These are phyloP conservation scores for Geotrichum australiense DNA, from an alignment of 1,139 yeast genomes.

Conservation along the genomic window DNA sequence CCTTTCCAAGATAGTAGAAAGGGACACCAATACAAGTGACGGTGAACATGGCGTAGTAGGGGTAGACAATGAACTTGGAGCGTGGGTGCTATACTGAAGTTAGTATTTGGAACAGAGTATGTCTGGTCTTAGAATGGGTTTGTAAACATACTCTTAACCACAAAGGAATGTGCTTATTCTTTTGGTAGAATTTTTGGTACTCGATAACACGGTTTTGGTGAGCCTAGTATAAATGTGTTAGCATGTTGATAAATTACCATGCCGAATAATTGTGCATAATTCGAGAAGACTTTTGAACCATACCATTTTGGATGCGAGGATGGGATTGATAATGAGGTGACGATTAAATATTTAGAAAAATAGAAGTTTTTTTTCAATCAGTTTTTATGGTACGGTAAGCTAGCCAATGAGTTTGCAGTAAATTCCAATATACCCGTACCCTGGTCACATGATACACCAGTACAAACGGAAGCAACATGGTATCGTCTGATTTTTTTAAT, in stretches of 20 bases:
- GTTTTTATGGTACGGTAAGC: too few species aligned
- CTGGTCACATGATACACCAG: too few species aligned
- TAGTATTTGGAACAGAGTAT: background rate
- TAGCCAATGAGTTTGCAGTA: too few species aligned
- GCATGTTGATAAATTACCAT: background rate
- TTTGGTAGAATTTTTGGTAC: conserved; percentile 37
- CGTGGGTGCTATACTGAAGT: conserved; percentile 37
- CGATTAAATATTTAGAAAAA: too few species aligned
- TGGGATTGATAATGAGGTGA: too few species aligned
- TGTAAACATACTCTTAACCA: conserved; percentile 34
- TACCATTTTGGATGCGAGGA: too few species aligned
- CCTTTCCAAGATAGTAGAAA: conserved; percentile 72
- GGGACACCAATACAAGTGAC: conserved; percentile 61
- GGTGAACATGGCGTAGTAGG: conserved; percentile 82
- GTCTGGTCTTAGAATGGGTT: background rate
- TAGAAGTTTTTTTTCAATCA: too few species aligned
- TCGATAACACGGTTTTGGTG: conserved; percentile 34
- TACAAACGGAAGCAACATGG: too few species aligned
- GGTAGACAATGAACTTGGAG: conserved; percentile 76
- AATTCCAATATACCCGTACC: too few species aligned
- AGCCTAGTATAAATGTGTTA: conserved; percentile 18
- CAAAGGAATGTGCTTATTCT: conserved; percentile 32
- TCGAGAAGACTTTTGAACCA: too few species aligned
- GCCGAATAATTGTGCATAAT: too few species aligned
- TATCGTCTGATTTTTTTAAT: too few species aligned